phyloP scores from a whole-genome alignment of 371 early-diverging fungal species.

The Blakeslea trispora region DNA sequence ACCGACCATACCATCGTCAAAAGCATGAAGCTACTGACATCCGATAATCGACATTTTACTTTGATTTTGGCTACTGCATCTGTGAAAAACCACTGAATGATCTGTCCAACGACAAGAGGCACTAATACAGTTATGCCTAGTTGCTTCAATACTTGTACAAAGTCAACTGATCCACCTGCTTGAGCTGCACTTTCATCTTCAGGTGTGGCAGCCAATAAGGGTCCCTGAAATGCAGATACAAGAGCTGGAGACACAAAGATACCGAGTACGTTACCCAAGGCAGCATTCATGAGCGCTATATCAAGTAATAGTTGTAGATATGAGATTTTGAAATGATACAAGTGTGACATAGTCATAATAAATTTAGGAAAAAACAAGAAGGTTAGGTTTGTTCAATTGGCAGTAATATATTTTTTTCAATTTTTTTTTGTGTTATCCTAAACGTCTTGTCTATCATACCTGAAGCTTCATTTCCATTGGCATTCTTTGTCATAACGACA shows the following conservation, averaged over 20 bases:
- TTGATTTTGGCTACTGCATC: conserved; percentile 52
- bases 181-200: conserved; percentile 43
- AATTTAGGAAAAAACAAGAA: too few relatives aligned
- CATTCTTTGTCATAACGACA: conserved; percentile 78
- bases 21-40: conserved; percentile 60
- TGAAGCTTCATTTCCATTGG: conserved; percentile 70
- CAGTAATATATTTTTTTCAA: neutral
- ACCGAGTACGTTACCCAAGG: conserved; percentile 72
- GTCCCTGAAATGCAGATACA: conserved; percentile 41
- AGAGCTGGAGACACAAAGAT: conserved; percentile 74
- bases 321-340: too few relatives aligned
- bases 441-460: conserved; percentile 22
- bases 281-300: conserved; percentile 69
- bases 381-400: neutral
- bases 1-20: conserved; percentile 75
- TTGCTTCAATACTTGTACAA: conserved; percentile 57
- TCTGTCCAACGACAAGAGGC: conserved; percentile 69
- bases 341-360: too few relatives aligned
- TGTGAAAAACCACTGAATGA: conserved; percentile 62
- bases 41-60: conserved; percentile 55
- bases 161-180: conserved; percentile 49
- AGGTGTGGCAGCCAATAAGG: conserved; percentile 42
- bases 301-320: too few relatives aligned
- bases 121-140: conserved; percentile 65
- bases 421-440: neutral